Evolutionary conservation across 768 basidiomycete genomes (phyloP), one percentile per base, ranked within the genome.

Genomic region (Lyophyllum decastes): DNA sequence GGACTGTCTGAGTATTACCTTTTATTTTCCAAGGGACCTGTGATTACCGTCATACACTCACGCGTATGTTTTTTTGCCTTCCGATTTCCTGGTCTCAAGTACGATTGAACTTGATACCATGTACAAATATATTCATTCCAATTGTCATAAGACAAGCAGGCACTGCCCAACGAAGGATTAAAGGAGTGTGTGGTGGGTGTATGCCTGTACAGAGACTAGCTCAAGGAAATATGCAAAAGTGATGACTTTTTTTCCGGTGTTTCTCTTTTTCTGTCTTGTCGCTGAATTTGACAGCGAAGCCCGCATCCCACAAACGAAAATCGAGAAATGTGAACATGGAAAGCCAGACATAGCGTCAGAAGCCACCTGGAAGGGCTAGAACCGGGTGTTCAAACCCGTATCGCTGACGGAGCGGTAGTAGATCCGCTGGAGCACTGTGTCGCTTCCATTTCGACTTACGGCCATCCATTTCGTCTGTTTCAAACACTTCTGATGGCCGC

Each of bases 391-490:
- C 73, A 66, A 89, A 88, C 41, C 83, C 85, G 44, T 66, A 60
- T 53, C 87, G 85, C 47, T 76, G 72, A 44, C 75, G 72, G 19
- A 65, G 68, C 19, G 75, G 72, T 57, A 78, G 73, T 38, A 88
- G 70, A 66, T 89, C 84, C 11, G 84, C 85, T 22, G 87, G 88
- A 9, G 85, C 86, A 65, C 86, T 88, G 63, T 78, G 77, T 50
- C 88, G 80, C 68, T 77, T 82, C 69, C 73, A 76, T 60, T 76
- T 78, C 53, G 57, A 58, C 21, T 61, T 70, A 25, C 76, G 72
- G 57, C 72, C 74, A 26, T 65, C 65, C 30, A 62, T 59, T 41
- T 62, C 64, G 49, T 71, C 60, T 8, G 50, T 21, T 46, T 59
- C 48, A 27, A 34, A 43, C 11, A 75, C 35, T 38, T 12, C 35